phyloP scores from a whole-genome alignment of 768 basidiomycete species.

The Mycena alexandri region DNA sequence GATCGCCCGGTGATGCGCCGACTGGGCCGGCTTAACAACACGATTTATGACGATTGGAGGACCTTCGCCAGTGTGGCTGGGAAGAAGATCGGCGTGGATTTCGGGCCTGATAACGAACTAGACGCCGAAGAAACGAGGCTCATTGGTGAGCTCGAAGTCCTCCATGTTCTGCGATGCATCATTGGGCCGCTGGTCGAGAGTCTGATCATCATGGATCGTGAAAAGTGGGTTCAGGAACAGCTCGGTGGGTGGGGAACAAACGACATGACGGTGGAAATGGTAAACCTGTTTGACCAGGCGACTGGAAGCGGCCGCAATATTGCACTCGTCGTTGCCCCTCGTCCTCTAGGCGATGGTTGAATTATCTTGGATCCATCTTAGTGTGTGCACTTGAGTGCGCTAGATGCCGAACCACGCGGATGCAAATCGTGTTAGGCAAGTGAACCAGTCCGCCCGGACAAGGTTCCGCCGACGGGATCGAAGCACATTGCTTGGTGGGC shows the following conservation, averaged over 20 bases:
- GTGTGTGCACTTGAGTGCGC: not conserved
- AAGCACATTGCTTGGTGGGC: not conserved
- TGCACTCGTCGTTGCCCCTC: slow-evolving; percentile 66
- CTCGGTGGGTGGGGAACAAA: slow-evolving; percentile 39
- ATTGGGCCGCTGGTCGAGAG: slow-evolving; percentile 78
- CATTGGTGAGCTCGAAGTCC: slow-evolving; percentile 63
- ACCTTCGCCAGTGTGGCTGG: slow-evolving; percentile 55
- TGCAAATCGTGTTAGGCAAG: slow-evolving; percentile 25
- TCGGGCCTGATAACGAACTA: slow-evolving; percentile 24
- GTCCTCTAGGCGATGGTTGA: slow-evolving; percentile 15
- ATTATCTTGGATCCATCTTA: not conserved
- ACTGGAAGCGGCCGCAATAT: slow-evolving; percentile 81
- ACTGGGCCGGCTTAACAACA: slow-evolving; percentile 65
- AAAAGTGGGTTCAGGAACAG: slow-evolving; percentile 65
- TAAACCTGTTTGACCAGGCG: slow-evolving; percentile 81
- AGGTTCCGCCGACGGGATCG: slow-evolving; percentile 25
- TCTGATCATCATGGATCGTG: slow-evolving; percentile 72
- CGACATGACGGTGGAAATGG: slow-evolving; percentile 52
- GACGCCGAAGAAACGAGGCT: slow-evolving; percentile 26
- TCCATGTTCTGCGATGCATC: slow-evolving; percentile 77
- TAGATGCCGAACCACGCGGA: slow-evolving; percentile 9
- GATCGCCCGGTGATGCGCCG: slow-evolving; percentile 57
- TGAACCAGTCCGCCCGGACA: slow-evolving; percentile 33
- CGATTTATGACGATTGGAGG: slow-evolving; percentile 63
- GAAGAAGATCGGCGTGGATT: slow-evolving; percentile 41